Evolutionary conservation across 2,329 filamentous ascomycete species (phyloP), one percentile per base, ranked within the genome.

Genomic region (Aspergillus sp.): DNA sequence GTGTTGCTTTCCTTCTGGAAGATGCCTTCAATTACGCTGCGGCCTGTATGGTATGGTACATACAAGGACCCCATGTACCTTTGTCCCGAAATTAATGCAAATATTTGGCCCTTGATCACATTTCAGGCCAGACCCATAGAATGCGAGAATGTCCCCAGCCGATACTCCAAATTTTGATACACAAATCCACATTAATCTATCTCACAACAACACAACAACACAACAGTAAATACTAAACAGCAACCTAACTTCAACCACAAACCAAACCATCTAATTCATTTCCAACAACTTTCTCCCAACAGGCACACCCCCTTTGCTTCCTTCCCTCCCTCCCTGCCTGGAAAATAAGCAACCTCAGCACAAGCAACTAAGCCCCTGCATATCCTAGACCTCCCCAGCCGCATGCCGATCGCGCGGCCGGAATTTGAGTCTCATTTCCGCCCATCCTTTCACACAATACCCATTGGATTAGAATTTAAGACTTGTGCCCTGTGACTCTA

Each of bases 401-500:
- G 56, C 61, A 60, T 54, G 63, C 63, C 62, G 62, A 65, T 64
- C 63, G 48, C 57, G 61, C 62, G 51, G 38, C 60, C 54, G 39
- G 56, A 58, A 52, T 55, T 47, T 21, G 25, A 44, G 53, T 50
- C 25, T 50, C 47, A 30, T 50, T 17, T 50, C 23, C 44, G 44
- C 25, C 25, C 39, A 19, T 49, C 21, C 44, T 49, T 49, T 25
- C 25, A 10, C 44, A 49, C 21, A 11, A 25, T n/a, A 15, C 7
- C 25, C 19, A 13, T 49, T 23, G 11, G 25, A 21, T 49, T 23
- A 23, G 3, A 19, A 8, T 23, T 49, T 23, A n/a, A 23, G 27
- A 23, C 39, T n/a, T 42, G 25, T 27, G 25, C 25, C 25, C 25
- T 25, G 38, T n/a, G 15, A n/a, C 13, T 41, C 15, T 41, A 17